These are phyloP conservation scores for Akanthomyces muscarius DNA, from an alignment of 2,329 filamentous ascomycete species.

Conservation along the genomic window DNA sequence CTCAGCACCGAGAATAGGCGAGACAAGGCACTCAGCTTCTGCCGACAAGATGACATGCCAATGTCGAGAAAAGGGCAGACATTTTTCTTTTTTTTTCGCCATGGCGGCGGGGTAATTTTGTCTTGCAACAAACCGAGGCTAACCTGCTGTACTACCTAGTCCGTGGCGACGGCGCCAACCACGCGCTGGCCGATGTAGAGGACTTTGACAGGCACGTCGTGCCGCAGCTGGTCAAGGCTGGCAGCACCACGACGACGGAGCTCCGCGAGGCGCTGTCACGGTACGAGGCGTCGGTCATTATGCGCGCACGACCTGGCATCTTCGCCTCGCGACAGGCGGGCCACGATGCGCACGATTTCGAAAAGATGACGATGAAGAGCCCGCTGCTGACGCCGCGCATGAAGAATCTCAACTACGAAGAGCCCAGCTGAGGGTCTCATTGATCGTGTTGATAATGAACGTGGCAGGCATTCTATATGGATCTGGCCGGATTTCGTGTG, in stretches of 20 bases:
- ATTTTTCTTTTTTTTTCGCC: too few relatives aligned
- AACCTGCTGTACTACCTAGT: slow-evolving; percentile 33
- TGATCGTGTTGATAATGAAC: too few relatives aligned
- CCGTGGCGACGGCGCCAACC: slow-evolving; percentile 55
- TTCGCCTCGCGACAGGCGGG: slow-evolving; percentile 49
- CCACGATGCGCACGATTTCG: slow-evolving; percentile 51
- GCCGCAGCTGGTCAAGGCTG: slow-evolving; percentile 17
- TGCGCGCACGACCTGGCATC: slow-evolving; percentile 43
- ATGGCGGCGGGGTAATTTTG: too few relatives aligned
- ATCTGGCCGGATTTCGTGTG: too few relatives aligned
- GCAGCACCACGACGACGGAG: background rate
- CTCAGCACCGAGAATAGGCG: background rate
- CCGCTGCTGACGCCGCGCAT: slow-evolving; percentile 38
- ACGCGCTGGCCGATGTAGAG: slow-evolving; percentile 49
- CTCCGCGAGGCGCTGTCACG: slow-evolving; percentile 30
- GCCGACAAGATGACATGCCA: background rate
- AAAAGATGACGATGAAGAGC: slow-evolving; percentile 34
- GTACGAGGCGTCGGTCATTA: slow-evolving; percentile 44
- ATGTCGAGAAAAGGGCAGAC: background rate
- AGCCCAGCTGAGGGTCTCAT: background rate
- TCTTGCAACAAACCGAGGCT: background rate
- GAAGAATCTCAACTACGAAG: slow-evolving; percentile 28
- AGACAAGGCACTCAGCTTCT: background rate
- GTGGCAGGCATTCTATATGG: background rate
- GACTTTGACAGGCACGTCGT: slow-evolving; percentile 37